Evolutionary conservation across 2,329 filamentous ascomycete species (phyloP), one percentile per base, ranked within the genome.

Genomic region (Acrocalymma vagum): DNA sequence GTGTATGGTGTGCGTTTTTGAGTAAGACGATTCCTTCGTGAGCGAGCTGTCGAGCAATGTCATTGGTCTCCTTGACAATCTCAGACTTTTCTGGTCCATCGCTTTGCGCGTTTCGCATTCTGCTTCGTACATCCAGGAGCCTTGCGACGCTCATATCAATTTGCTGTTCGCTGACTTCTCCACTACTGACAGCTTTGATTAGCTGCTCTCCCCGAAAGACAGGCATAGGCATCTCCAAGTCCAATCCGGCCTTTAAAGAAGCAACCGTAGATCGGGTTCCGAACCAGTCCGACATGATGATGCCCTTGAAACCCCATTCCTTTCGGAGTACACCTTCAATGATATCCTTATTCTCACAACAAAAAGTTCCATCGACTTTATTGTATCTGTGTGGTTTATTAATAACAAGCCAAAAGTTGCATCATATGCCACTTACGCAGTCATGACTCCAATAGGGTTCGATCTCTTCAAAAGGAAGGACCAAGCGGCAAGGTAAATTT

Each of bases 371-470:
- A 21, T 56, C 50, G n/a, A 56, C 17, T 6, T 40, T 41, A 15
- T 45, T 47, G 26, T 56, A 56, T 8, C n/a, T n/a, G n/a, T n/a
- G n/a, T n/a, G n/a, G n/a, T n/a, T 29, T 15, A 2, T 82, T 81
- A 86, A 90, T 89, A 49, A 39, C 16, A 9, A 42, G 21, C 41
- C 26, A 33, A 4, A 82, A 85, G 30, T 35, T 81, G n/a, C n/a
- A n/a, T n/a, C n/a, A n/a, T n/a, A n/a, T 6, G 72, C 82, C 52
- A 87, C 84, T 23, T 87, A 86, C 11, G 83, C 78, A 3, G 37
- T 28, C n/a, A 82, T 76, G 74, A 15, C 79, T 73, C 53, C 71
- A 43, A 52, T 66, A 42, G 6, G 43, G 42, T 23, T 47, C 45
- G 15, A 36, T 35, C 3, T 45, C 5, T 5, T 7, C 23, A 5